phyloP scores from a whole-genome alignment of 2,329 filamentous ascomycete species.

The Fusarium anguioides region DNA sequence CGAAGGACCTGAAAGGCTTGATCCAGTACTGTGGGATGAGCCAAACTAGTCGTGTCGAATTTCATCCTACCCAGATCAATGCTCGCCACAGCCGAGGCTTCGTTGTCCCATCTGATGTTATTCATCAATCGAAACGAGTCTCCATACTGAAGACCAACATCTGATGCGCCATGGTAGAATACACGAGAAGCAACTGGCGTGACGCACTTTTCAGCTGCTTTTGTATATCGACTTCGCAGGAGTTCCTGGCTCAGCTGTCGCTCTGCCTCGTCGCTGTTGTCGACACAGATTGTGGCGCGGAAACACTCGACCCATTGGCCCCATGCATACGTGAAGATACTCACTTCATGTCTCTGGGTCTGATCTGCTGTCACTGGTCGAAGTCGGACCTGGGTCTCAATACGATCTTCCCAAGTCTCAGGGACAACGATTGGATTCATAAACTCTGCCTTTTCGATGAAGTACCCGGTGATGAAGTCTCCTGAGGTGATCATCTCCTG shows the following conservation, averaged over 20 bases:
- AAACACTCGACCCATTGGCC: neutral
- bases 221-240: neutral
- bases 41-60: neutral
- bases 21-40: neutral
- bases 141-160: neutral
- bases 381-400: neutral
- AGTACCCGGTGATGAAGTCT: neutral
- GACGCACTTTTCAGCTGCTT: neutral
- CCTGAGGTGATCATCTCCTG: neutral
- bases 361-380: too few relatives aligned
- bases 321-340: neutral
- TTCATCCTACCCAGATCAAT: neutral
- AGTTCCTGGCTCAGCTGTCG: neutral
- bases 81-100: neutral
- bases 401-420: slow-evolving; percentile 1
- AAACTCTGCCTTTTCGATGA: neutral
- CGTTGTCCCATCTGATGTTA: neutral
- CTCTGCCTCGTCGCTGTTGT: neutral
- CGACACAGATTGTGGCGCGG: neutral
- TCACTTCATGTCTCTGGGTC: neutral
- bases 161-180: neutral
- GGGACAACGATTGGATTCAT: neutral
- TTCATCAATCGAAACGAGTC: neutral
- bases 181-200: neutral
- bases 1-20: slow-evolving; percentile 12